Evolutionary conservation across 768 basidiomycete genomes (phyloP).

Genomic region (Suillus luteus): DNA sequence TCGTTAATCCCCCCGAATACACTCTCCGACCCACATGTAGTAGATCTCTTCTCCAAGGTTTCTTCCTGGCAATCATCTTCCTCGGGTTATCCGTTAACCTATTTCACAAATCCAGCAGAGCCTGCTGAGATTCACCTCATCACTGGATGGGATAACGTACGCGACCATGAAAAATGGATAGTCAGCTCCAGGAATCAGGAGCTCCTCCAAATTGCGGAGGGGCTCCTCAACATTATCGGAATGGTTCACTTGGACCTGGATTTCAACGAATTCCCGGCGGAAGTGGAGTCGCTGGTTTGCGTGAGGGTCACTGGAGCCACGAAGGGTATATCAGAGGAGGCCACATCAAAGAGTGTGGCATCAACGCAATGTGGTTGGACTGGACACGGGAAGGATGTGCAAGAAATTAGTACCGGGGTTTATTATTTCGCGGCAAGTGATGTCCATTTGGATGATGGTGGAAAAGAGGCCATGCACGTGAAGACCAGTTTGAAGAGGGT

Average conservation of each 20-base stretch:
- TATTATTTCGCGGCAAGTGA: conserved; percentile 18
- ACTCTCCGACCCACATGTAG: conserved; percentile 31
- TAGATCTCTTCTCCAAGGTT: conserved; percentile 33
- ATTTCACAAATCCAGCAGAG: conserved; percentile 32
- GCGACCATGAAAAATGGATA: conserved; percentile 46
- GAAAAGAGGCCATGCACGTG: not conserved
- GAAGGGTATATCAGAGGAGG: not conserved
- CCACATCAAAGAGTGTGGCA: not conserved
- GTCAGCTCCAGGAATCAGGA: conserved; percentile 41
- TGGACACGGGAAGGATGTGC: conserved; percentile 22
- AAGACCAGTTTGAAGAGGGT: conserved; percentile 19
- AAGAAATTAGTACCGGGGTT: conserved; percentile 9
- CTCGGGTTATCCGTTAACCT: conserved; percentile 45
- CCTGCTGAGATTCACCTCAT: conserved; percentile 38
- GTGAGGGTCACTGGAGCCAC: conserved; percentile 16
- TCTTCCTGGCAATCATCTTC: conserved; percentile 40
- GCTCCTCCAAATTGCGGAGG: conserved; percentile 33
- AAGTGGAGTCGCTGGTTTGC: conserved; percentile 9
- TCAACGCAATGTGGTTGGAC: not conserved
- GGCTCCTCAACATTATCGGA: conserved; percentile 34
- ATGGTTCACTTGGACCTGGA: conserved; percentile 44
- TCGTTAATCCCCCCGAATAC: conserved; percentile 34
- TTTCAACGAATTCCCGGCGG: conserved; percentile 34
- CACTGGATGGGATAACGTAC: conserved; percentile 46
- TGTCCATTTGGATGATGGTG: not conserved